Evolutionary conservation across 768 basidiomycete genomes (phyloP), one percentile per base, ranked within the genome.

Genomic region (Porphyrellus cyaneotinctus): DNA sequence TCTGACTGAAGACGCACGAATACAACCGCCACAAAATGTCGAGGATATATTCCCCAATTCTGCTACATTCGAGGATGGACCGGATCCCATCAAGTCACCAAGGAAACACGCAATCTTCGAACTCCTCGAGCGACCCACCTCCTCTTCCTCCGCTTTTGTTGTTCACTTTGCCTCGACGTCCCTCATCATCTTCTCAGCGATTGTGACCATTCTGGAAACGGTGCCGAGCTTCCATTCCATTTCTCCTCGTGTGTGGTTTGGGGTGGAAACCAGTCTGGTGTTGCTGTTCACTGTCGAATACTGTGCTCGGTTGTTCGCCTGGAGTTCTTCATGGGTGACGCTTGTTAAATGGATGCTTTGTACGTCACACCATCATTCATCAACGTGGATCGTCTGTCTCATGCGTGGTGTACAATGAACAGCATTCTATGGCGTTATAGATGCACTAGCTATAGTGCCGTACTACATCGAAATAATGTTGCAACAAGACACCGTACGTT

Each of bases 231-330:
- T 91, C 57, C 88, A 88, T 64, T 77, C 79, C 11, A 81, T 85
- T 3, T 79, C 83, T 3, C 81, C 79, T 14, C 74, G 83, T 33
- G 74, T 87, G 8, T 91, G 93, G 83, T 95, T 95, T 56, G 93
- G 93, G 1, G 65, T 92, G 20, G 93, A 95, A 72, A 92, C 91
- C 17, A 84, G 79, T 47, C 69, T 95, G 11, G 92, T 95, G 23
- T 82, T 85, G 43, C 66, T 94, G 3, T 95, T 95, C 68, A 94
- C 93, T 0, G 75, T 91, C 52, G 93, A 97, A 69, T 95, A 90
- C 64, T 66, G 85, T 24, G 81, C 80, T 13, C 74, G 89, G 32
- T 81, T 81, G 63, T 51, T 88, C 1, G 90, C 89, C n/a, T 89
- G 81, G 85, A 92, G 82, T 62, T 78, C 68, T 52, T 78, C 81